Evolutionary conservation across 2,329 filamentous ascomycete species (phyloP).

Genomic region (Aureobasidium sp.): DNA sequence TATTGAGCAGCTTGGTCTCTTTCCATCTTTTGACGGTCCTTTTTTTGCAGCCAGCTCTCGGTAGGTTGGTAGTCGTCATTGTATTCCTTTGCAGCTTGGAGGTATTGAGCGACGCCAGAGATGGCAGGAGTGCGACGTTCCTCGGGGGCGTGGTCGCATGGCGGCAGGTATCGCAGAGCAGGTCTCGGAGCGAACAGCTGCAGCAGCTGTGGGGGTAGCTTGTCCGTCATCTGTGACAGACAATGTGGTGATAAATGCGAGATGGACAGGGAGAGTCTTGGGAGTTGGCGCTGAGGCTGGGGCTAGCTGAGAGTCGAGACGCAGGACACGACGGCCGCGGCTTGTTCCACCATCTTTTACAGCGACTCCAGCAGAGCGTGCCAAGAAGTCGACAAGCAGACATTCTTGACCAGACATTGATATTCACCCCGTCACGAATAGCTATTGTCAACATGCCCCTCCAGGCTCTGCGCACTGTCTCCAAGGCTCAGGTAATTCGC

Average conservation of each 20-base stretch:
- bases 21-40: slow-evolving; percentile 75
- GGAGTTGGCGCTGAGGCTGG: not conserved
- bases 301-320: not conserved
- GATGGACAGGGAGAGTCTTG: not conserved
- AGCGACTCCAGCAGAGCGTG: not conserved
- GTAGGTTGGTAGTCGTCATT: slow-evolving; percentile 69
- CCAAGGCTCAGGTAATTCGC: slow-evolving; percentile 45
- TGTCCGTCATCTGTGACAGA: slow-evolving; percentile 66
- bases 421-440: not conserved
- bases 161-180: slow-evolving; percentile 79
- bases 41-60: slow-evolving; percentile 85
- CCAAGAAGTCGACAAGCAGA: not conserved
- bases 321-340: not conserved
- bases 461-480: slow-evolving; percentile 43
- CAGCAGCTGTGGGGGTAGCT: slow-evolving; percentile 78
- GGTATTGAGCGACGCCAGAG: slow-evolving; percentile 62
- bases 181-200: slow-evolving; percentile 93
- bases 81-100: slow-evolving; percentile 63
- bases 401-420: not conserved
- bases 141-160: slow-evolving; percentile 73
- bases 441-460: slow-evolving; percentile 33
- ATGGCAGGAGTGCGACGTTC: slow-evolving; percentile 68
- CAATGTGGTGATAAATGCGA: slow-evolving; percentile 1
- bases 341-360: not conserved
- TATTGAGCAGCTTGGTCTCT: slow-evolving; percentile 61